Evolutionary conservation across 345 rosid species (phyloP), one percentile per base, ranked within the genome.

Genomic region (Salix udensis): DNA sequence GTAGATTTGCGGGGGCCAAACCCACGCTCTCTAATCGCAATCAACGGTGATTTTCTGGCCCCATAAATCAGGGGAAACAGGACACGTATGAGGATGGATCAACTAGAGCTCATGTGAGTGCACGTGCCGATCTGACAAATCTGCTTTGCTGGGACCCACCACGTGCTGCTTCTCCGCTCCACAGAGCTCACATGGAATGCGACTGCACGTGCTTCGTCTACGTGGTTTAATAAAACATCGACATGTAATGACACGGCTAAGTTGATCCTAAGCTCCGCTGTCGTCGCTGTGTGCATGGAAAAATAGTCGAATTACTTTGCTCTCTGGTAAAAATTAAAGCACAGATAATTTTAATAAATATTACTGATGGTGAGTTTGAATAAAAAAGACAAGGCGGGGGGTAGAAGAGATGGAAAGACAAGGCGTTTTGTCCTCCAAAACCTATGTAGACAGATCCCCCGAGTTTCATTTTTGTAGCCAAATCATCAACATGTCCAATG

Each of bases 41-140:
- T 79, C 79, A 78, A 13, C 80, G 87, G 85, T 70, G 81, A 82
- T 82, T 42, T 64, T 7, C 21, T 4, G 76, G 61, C 64, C 85
- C 86, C 12, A 40, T 12, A 48, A 76, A 81, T 70, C 86, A 81
- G 81, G 80, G 30, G 30, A 28, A 4, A 5, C 0, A 68, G 65
- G 82, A 77, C 82, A 67, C 74, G 82, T 82, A 21, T 8, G 19
- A 67, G 72, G 53, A 18, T 28, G 30, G 67, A 24, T 19, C 4
- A 7, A 9, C 70, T 18, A 23, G 24, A 13, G 65, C 26, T 80
- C 96, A 92, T 86, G 94, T 91, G 97, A 83, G 36, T 66, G 87
- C 92, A 87, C 89, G 92, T 91, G 90, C 87, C 83, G 12, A 3
- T 5, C 87, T 83, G 88, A 84, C 89, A 75, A 75, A 26, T 11